These are phyloP conservation scores for Alternaria brassicicola DNA, from an alignment of 2,329 filamentous ascomycete species.

Conservation along the genomic window DNA sequence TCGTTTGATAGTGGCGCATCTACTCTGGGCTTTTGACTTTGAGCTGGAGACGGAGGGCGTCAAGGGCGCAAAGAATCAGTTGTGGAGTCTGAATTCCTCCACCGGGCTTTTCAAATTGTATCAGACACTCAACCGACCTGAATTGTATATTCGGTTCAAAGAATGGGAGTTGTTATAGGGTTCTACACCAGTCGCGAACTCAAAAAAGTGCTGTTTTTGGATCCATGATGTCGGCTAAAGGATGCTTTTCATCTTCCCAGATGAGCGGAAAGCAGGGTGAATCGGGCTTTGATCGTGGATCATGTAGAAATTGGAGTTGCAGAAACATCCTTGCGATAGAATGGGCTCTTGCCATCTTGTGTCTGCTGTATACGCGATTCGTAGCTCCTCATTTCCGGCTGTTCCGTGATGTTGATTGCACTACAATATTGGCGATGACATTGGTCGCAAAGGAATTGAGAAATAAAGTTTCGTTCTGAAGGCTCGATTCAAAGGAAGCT, in stretches of 20 bases:
- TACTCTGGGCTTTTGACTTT: not conserved
- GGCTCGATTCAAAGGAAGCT: too few species aligned
- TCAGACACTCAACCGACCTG: not conserved
- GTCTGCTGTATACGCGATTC: not conserved
- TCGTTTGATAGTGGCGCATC: not conserved
- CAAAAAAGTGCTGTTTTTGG: not conserved
- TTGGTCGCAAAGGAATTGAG: too few species aligned
- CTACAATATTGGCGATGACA: too few species aligned
- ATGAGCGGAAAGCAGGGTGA: too few species aligned
- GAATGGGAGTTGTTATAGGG: not conserved
- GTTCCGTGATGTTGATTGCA: not conserved
- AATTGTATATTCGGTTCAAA: not conserved
- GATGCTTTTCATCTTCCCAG: too few species aligned
- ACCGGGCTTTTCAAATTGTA: not conserved
- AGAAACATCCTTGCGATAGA: not conserved
- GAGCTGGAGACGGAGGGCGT: not conserved
- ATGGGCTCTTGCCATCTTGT: not conserved
- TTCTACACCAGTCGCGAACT: not conserved
- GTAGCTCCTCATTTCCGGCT: not conserved
- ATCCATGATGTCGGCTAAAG: not conserved
- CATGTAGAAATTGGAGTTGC: not conserved
- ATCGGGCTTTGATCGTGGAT: too few species aligned
- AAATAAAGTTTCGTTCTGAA: too few species aligned
- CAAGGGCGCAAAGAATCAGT: not conserved
- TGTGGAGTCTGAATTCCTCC: not conserved